A percentile compares a stretch with the other conserved stretches of the same genome.
phyloP scores from a whole-genome alignment of 805 yeast species.

The Candida anglica region DNA sequence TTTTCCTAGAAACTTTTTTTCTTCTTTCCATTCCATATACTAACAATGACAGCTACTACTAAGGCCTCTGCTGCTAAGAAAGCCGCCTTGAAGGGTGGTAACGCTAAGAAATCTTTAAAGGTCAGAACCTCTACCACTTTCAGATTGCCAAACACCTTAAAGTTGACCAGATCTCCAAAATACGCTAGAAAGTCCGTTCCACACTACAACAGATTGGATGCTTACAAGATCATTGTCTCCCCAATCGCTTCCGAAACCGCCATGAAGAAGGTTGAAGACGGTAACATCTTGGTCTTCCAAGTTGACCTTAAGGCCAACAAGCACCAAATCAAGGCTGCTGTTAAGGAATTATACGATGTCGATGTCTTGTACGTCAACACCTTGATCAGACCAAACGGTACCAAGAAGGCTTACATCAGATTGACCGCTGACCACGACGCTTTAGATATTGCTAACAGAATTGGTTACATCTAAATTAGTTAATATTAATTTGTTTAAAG shows the following conservation, averaged over 20 bases:
- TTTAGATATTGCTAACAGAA: conserved; percentile 99
- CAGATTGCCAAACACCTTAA: conserved; percentile 97
- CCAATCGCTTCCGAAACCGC: conserved; percentile 99
- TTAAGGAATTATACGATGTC: conserved; percentile 96
- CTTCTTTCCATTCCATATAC: conserved; percentile 1
- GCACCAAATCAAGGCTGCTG: conserved; percentile 97
- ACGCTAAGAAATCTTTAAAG: conserved; percentile 85
- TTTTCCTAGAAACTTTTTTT: too few relatives aligned
- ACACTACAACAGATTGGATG: conserved; percentile 95
- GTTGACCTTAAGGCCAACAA: conserved; percentile 97
- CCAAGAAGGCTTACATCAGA: conserved; percentile 99
- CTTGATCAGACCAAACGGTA: conserved; percentile 97
- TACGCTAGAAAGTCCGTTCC: conserved; percentile 95
- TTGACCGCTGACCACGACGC: conserved; percentile 99
- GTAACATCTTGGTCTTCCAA: conserved; percentile 98
- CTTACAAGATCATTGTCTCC: conserved; percentile 87
- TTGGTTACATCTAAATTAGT: conserved; percentile 86
- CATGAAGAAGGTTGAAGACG: conserved; percentile 98
- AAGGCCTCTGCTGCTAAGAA: conserved; percentile 98
- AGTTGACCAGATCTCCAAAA: conserved; percentile 90
- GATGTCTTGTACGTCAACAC: conserved; percentile 94
- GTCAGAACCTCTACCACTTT: conserved; percentile 93
- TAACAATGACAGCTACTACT: conserved; percentile 36
- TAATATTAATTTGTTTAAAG: conserved; percentile 2
- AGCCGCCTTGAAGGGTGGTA: conserved; percentile 97